Conservation (phyloP, 495 filamentous ascomycete genomes). For the Lophiostoma macrostomum region DNA sequence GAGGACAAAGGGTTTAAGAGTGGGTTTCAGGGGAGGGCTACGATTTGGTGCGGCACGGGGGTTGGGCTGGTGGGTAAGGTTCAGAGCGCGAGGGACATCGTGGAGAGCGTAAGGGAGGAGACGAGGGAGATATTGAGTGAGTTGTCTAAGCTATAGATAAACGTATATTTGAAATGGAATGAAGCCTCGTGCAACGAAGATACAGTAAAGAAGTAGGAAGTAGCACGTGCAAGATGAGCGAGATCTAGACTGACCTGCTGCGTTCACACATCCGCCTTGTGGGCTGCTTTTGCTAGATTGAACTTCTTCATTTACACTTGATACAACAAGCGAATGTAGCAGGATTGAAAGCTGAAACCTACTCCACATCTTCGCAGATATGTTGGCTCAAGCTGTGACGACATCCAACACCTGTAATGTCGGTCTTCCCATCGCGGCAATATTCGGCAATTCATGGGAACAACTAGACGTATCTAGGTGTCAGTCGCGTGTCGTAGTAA, state of each 20-base stretch:
- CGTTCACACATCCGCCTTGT: too few relatives aligned
- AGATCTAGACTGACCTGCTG: too few relatives aligned
- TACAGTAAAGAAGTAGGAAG: not conserved
- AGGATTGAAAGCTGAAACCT: too few relatives aligned
- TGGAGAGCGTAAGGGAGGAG: constrained; percentile 40
- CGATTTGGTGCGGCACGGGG: constrained; percentile 63
- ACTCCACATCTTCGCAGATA: too few relatives aligned
- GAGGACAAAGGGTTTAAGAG: constrained; percentile 46
- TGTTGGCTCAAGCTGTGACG: too few relatives aligned
- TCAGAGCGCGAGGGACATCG: constrained; percentile 45
- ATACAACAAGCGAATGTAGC: too few relatives aligned
- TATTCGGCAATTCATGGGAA: not conserved
- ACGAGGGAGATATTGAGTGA: constrained; percentile 20
- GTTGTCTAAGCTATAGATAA: constrained; percentile 2
- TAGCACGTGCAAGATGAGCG: too few relatives aligned
- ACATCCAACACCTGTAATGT: not conserved
- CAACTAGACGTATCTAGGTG: not conserved
- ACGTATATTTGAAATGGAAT: not conserved
- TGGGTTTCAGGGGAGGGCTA: constrained; percentile 58
- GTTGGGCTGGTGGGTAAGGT: constrained; percentile 53
- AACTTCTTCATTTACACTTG: too few relatives aligned
- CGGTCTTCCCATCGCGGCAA: not conserved
- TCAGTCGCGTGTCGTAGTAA: not conserved
- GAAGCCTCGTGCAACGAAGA: not conserved
- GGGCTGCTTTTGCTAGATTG: too few relatives aligned